Conservation (phyloP, 2,329 filamentous ascomycete species). For the Sporothrix dimorphospora region DNA sequence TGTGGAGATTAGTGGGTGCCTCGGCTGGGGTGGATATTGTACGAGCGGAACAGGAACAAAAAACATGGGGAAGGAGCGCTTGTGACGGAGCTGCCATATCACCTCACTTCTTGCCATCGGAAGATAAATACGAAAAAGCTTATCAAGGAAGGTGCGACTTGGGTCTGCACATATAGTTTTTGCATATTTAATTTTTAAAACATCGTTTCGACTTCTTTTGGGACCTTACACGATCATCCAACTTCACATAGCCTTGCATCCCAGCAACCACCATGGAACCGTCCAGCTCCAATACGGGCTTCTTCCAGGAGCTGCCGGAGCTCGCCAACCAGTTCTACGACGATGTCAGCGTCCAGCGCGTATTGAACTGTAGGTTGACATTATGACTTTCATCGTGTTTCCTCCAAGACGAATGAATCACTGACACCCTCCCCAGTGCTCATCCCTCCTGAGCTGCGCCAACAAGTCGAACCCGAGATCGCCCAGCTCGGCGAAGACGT, state of each 20-base stretch:
- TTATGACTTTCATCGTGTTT: neutral
- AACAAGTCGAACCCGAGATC: constrained; percentile 49
- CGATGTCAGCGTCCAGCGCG: constrained; percentile 56
- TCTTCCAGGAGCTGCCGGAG: constrained; percentile 58
- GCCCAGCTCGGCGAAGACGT: constrained; percentile 55
- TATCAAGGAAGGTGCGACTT: neutral
- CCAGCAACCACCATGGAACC: constrained; percentile 44
- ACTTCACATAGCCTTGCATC: neutral
- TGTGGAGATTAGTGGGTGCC: constrained; percentile 6
- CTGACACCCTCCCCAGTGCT: constrained; percentile 49
- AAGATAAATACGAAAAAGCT: neutral
- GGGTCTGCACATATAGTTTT: neutral
- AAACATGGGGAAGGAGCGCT: constrained; percentile 6
- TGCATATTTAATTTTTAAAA: neutral
- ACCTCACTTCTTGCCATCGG: neutral
- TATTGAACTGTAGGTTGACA: constrained; percentile 56
- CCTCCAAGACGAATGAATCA: neutral
- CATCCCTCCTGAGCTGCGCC: constrained; percentile 47
- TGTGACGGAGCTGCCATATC: neutral
- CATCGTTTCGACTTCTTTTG: neutral
- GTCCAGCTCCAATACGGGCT: constrained; percentile 53
- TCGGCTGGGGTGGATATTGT: constrained; percentile 20
- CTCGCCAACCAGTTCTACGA: constrained; percentile 61
- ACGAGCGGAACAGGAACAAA: neutral
- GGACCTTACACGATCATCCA: neutral